Evolutionary conservation across 2,329 filamentous ascomycete species (phyloP), one percentile per base, ranked within the genome.

Genomic region (Ophiostoma quercus): DNA sequence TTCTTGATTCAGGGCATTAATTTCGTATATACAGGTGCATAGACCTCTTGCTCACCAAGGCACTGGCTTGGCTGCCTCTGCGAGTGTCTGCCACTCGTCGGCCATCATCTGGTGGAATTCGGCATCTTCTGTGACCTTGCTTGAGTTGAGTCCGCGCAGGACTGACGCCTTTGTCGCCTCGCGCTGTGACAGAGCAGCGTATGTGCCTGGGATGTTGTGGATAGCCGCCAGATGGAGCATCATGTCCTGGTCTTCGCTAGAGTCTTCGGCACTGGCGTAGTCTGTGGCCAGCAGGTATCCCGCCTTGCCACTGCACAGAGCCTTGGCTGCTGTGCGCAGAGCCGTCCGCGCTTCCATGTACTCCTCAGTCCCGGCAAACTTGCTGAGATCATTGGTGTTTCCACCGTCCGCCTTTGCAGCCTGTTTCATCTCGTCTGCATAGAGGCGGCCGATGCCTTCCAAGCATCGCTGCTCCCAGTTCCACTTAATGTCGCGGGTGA

Each of bases 391-490:
- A 70, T 9, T 57, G n/a, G n/a, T 12, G 72, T 11, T 39, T 16
- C 5, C 60, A 34, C 34, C 62, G 12, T 11, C 57, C 1, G 22
- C 57, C 32, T 39, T 37, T 16, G 63, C 63, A 22, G 29, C 29
- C 47, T 19, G 54, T 41, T 43, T 70, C 66, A 22, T 70, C 25
- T 43, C 8, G 37, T 66, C 66, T 16, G 39, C 4, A 60, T 77
- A 74, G 63, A 79, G 75, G 25, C 69, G 66, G 19, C 77, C 78
- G 16, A 77, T 76, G 32, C 70, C 74, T 41, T 77, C 72, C 19
- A 77, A 73, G 73, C 78, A 79, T 43, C 70, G 72, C 12, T 70
- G 71, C 69, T 79, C 78, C 77, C 77, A 80, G 54, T 77, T 75
- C 80, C 80, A 82, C 47, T 25, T 65, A 19, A 65, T 39, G 62